phyloP scores from a whole-genome alignment of 2,329 filamentous ascomycete genomes.

The Metarhizium album region DNA sequence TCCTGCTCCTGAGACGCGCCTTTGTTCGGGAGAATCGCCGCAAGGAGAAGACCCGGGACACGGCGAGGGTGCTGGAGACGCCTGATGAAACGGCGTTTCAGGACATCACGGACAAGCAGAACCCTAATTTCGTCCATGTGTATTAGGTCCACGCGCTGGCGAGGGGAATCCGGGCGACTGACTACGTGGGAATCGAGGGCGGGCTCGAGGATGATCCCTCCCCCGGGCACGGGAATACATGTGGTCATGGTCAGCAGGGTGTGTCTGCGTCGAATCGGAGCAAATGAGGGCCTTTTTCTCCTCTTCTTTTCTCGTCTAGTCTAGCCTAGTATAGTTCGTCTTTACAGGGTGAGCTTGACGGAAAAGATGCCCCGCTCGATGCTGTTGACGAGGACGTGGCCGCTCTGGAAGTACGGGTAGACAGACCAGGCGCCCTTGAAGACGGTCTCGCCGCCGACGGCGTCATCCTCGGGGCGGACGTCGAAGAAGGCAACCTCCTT shows the following conservation, averaged over 20 bases:
- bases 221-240: no score
- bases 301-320: no score
- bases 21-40: constrained; percentile 29
- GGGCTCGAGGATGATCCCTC: no score
- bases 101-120: constrained; percentile 32
- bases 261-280: no score
- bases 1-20: constrained; percentile 27
- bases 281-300: no score
- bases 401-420: constrained; percentile 35
- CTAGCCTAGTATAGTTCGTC: neutral
- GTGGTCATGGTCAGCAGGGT: no score
- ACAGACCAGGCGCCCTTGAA: constrained; percentile 35
- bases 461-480: constrained; percentile 35
- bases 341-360: constrained; percentile 17
- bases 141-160: constrained; percentile 21
- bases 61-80: constrained; percentile 16
- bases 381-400: constrained; percentile 34
- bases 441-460: constrained; percentile 30
- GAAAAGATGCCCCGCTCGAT: constrained; percentile 38
- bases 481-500: constrained; percentile 35
- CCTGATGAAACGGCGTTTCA: constrained; percentile 29
- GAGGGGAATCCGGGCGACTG: no score
- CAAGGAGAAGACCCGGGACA: constrained; percentile 25
- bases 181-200: no score
- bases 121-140: constrained; percentile 30